Evolutionary conservation across 345 rosid species (phyloP).

Genomic region (Kernera saxatilis): DNA sequence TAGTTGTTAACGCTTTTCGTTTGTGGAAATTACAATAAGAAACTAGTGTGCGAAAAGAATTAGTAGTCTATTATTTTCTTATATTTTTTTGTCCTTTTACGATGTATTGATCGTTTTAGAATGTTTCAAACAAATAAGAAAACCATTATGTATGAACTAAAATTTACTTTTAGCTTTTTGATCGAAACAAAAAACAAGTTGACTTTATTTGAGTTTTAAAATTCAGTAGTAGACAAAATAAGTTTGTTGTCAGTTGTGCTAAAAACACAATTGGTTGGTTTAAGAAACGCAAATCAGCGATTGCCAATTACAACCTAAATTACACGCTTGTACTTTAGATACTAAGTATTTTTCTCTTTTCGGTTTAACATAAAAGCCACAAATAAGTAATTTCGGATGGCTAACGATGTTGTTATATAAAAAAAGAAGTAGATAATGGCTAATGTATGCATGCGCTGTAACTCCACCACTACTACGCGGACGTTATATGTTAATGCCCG

Average conservation of each 20-base stretch:
- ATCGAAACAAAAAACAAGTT: background rate
- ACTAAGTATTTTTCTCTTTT: background rate
- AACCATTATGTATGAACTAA: background rate
- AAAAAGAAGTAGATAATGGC: background rate
- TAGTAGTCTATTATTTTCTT: background rate
- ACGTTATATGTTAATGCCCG: constrained; percentile 18
- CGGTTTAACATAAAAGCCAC: background rate
- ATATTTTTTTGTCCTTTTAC: background rate
- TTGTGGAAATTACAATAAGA: constrained; percentile 6
- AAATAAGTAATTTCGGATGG: background rate
- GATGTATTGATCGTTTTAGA: background rate
- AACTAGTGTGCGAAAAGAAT: background rate
- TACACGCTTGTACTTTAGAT: background rate
- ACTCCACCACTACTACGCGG: constrained; percentile 3
- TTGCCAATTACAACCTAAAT: background rate
- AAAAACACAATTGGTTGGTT: background rate
- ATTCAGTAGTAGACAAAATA: constrained; percentile 15
- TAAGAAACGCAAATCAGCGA: background rate
- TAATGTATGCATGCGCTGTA: constrained; percentile 26
- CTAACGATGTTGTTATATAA: background rate
- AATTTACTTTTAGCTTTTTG: background rate
- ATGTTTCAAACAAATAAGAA: background rate
- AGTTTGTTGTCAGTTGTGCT: background rate
- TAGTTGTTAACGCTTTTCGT: constrained; percentile 4
- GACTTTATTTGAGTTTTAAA: background rate